Evolutionary conservation across 169 alveolate genomes (phyloP).

Genomic region (Cyclospora cayetanensis): DNA sequence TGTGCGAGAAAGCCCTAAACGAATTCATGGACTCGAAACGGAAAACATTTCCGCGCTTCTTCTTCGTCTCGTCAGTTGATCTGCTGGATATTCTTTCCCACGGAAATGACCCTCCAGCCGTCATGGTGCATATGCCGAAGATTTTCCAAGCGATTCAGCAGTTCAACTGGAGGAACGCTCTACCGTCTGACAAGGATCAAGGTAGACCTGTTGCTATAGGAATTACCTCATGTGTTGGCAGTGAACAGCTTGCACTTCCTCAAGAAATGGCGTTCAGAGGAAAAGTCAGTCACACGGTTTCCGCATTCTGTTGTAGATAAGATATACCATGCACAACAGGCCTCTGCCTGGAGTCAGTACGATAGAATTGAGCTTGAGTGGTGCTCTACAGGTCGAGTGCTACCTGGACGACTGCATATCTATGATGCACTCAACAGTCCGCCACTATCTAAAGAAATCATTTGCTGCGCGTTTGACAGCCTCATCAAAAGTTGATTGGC

Average conservation of each 20-base stretch:
- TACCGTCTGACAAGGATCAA: constrained; percentile 64
- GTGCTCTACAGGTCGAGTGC: constrained; percentile 79
- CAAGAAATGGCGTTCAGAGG: constrained; percentile 88
- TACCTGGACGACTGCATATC: constrained; percentile 92
- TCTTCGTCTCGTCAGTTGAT: constrained; percentile 95
- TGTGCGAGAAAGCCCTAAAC: constrained; percentile 96
- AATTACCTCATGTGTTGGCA: constrained; percentile 92
- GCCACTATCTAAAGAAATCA: constrained; percentile 83
- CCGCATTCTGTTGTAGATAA: background rate
- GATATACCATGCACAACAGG: background rate
- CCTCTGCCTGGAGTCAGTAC: background rate
- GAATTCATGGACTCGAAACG: constrained; percentile 96
- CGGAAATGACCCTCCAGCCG: constrained; percentile 95
- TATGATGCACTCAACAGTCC: constrained; percentile 85
- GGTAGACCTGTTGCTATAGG: constrained; percentile 78
- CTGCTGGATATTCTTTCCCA: constrained; percentile 95
- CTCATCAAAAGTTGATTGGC: constrained; percentile 86
- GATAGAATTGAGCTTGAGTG: background rate
- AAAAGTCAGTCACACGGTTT: constrained; percentile 80
- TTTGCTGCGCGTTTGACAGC: constrained; percentile 74
- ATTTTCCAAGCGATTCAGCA: constrained; percentile 93
- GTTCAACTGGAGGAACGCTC: constrained; percentile 84
- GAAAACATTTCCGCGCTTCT: constrained; percentile 97
- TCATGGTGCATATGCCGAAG: constrained; percentile 96
- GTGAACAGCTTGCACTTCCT: constrained; percentile 89